A percentile compares a stretch with the other conserved stretches of the same genome.
These are phyloP conservation scores for Diplocarpon rosae DNA, from an alignment of 2,329 filamentous ascomycete genomes.

Conservation along the genomic window DNA sequence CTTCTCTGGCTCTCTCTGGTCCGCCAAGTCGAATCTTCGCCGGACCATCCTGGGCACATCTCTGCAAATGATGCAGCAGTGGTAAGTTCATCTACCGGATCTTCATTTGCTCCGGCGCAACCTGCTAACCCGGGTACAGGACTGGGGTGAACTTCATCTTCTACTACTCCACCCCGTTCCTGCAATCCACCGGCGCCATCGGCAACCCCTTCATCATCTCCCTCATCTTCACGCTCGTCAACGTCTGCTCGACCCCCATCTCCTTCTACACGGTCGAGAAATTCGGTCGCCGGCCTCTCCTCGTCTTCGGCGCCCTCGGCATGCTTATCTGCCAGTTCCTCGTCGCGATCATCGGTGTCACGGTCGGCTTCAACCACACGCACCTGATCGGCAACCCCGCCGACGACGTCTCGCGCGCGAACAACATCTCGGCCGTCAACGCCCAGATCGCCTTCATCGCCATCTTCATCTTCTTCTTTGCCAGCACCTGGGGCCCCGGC, in stretches of 20 bases:
- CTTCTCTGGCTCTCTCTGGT: constrained; percentile 52
- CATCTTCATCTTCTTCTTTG: constrained; percentile 91
- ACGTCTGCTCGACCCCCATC: constrained; percentile 73
- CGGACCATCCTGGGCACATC: constrained; percentile 61
- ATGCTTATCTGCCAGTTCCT: constrained; percentile 84
- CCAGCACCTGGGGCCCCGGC: constrained; percentile 70
- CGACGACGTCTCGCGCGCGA: constrained; percentile 33
- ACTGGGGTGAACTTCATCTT: constrained; percentile 85
- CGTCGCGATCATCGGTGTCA: constrained; percentile 65
- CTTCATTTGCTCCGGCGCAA: neutral
- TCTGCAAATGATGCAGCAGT: constrained; percentile 73
- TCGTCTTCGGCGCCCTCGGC: constrained; percentile 66
- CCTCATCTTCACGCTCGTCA: constrained; percentile 78
- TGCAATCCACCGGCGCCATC: constrained; percentile 67
- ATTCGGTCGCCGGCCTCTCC: constrained; percentile 68
- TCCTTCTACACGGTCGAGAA: constrained; percentile 82
- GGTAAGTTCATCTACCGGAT: constrained; percentile 13
- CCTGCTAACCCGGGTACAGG: constrained; percentile 11
- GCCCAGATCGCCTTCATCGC: constrained; percentile 80
- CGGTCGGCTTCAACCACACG: constrained; percentile 33
- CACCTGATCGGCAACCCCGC: neutral
- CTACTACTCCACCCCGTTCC: constrained; percentile 78
- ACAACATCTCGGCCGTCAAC: constrained; percentile 41
- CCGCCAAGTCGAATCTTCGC: constrained; percentile 56
- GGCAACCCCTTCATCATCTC: constrained; percentile 71